Evolutionary conservation across 2,329 filamentous ascomycete genomes (phyloP).

Genomic region (Diaporthe vexans): DNA sequence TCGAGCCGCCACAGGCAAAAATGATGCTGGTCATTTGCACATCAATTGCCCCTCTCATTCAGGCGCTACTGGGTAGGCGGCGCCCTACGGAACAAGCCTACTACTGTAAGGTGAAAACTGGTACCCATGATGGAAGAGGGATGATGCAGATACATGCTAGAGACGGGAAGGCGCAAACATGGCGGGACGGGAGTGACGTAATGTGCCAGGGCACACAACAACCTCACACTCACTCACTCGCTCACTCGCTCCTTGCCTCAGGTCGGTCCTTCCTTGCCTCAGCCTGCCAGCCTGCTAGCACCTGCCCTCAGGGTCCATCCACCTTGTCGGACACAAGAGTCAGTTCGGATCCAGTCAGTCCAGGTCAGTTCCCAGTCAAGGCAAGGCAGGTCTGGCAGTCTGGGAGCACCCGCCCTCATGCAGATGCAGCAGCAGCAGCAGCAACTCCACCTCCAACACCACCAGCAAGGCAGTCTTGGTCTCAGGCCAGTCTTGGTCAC

Average conservation of each 20-base stretch:
- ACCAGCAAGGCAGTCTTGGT: neutral
- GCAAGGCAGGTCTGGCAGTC: neutral
- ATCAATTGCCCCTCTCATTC: slow-evolving; percentile 4
- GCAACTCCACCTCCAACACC: neutral
- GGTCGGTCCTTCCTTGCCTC: too few relatives aligned
- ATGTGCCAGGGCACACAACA: slow-evolving; percentile 15
- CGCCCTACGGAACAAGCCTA: neutral
- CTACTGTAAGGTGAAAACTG: too few relatives aligned
- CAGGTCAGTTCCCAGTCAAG: too few relatives aligned
- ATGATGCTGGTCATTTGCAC: slow-evolving; percentile 6
- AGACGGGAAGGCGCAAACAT: neutral
- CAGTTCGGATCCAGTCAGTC: too few relatives aligned
- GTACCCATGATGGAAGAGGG: too few relatives aligned
- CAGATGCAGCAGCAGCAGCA: too few relatives aligned
- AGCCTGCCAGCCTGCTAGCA: too few relatives aligned
- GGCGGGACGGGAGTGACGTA: slow-evolving; percentile 13
- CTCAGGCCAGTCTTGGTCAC: neutral
- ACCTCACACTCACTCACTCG: neutral
- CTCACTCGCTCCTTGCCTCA: too few relatives aligned
- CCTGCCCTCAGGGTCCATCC: slow-evolving; percentile 4
- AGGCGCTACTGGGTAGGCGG: neutral
- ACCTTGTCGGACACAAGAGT: neutral
- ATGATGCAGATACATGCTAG: neutral
- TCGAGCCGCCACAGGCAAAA: neutral
- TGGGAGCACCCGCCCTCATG: neutral